phyloP scores from a whole-genome alignment of 805 yeast species.

The Pichia rugopelliculosa region DNA sequence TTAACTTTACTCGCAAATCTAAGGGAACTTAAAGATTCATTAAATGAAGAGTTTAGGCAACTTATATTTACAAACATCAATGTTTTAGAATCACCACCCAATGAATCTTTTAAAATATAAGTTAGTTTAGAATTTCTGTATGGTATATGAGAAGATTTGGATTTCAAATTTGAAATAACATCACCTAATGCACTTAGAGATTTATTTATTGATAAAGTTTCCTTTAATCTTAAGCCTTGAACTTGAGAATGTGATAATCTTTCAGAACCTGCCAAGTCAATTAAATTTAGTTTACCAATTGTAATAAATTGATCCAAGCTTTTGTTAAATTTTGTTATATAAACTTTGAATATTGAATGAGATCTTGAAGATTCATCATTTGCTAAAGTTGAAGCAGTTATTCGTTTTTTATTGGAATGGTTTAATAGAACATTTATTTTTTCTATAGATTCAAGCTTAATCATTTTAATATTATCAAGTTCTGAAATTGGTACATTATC shows the following conservation, averaged over 20 bases:
- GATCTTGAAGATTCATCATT: conserved; percentile 88
- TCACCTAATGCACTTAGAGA: conserved; percentile 86
- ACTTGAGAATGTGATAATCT: conserved; percentile 69
- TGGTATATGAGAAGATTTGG: conserved; percentile 46
- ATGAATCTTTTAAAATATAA: conserved; percentile 72
- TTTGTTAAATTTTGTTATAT: conserved; percentile 27
- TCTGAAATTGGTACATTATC: conserved; percentile 38
- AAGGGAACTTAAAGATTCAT: conserved; percentile 77
- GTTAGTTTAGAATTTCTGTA: conserved; percentile 72
- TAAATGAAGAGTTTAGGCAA: conserved; percentile 51
- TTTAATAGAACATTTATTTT: conserved; percentile 45
- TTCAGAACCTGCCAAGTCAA: conserved; percentile 95
- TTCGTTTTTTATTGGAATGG: conserved; percentile 53
- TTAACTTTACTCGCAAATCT: conserved; percentile 85
- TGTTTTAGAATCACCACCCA: conserved; percentile 82
- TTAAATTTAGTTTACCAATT: conserved; percentile 63
- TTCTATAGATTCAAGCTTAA: conserved; percentile 34
- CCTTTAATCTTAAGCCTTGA: conserved; percentile 71
- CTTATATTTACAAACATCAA: conserved; percentile 89
- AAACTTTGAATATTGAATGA: conserved; percentile 71
- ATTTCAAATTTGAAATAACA: conserved; percentile 48
- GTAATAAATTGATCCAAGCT: conserved; percentile 13
- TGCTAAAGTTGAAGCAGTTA: conserved; percentile 74
- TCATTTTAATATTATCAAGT: conserved; percentile 51
- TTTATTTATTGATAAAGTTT: conserved; percentile 83